Percentiles rank a stretch among this genome's conserved stretches.
Conservation (phyloP, 169 alveolate species). For the Theileria equi region DNA sequence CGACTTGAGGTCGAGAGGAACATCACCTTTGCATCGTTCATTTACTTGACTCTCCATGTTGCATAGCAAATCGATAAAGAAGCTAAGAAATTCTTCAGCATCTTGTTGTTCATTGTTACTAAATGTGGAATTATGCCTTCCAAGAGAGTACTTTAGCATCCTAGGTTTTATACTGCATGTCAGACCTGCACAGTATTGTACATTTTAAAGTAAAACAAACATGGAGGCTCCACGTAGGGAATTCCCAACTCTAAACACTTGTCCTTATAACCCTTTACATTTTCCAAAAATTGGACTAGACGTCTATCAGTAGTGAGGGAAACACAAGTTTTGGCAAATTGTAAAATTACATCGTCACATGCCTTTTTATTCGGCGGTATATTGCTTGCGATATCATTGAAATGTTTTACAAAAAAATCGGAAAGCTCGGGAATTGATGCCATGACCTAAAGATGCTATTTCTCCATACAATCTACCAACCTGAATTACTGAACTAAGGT, state of each 20-base stretch:
- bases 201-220: neutral
- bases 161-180: conserved; percentile 40
- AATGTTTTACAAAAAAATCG: conserved; percentile 17
- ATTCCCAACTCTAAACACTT: conserved; percentile 12
- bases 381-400: neutral
- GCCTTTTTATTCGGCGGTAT: neutral
- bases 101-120: conserved; percentile 50
- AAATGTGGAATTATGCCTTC: conserved; percentile 11
- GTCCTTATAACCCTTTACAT: conserved; percentile 7
- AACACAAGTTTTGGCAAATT: conserved; percentile 42
- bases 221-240: conserved; percentile 30
- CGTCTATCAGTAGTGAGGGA: conserved; percentile 13
- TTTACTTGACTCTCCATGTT: conserved; percentile 22
- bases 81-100: conserved; percentile 56
- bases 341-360: conserved; percentile 38
- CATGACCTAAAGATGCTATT: neutral
- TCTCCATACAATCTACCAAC: conserved; percentile 25
- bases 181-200: neutral
- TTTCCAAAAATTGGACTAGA: conserved; percentile 11
- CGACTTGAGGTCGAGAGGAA: neutral
- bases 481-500: conserved; percentile 79
- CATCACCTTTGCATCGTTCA: neutral
- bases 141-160: conserved; percentile 44
- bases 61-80: conserved; percentile 7
- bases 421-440: conserved; percentile 24